Evolutionary conservation across 305 asterid species (phyloP), one percentile per base, ranked within the genome.

Genomic region (Striga hermonthica): DNA sequence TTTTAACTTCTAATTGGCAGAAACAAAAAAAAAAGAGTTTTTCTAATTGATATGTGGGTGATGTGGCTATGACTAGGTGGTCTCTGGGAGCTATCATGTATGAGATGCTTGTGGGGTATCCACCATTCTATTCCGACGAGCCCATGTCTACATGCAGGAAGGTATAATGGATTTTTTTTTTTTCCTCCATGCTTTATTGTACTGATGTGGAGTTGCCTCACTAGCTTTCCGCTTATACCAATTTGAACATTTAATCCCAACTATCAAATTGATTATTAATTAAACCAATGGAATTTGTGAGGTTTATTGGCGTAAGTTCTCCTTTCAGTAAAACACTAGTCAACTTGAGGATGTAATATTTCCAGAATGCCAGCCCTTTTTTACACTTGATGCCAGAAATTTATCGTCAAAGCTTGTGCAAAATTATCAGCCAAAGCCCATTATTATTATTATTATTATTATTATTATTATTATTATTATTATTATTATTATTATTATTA

Each of bases 41-140:
- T 47, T 62, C 64, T 58, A 48, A 76, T 65, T 28, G 65, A 68
- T 62, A 66, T 67, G 53, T 66, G 40, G 49, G 71, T 35, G 48
- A n/a, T 60, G 43, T 69, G 49, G 70, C 47, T 54, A 57, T 65
- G 6, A 22, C 6, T 79, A 91, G 97, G 97, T 91, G 97, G 97
- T 91, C 97, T 66, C 88, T 91, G 60, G 97, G 97, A 72, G 95
- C 97, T 49, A 91, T 91, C 77, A 88, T 88, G 97, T 91, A 86
- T 72, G 97, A 91, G 79, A 91, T 91, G 97, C 94, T 91, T n/a
- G 95, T 91, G 58, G 97, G 97, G 49, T 91, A 82, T 78, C 97
- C 97, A 15, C 97, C 97, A 43, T 91, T 91, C 73, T 91, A 91
- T 74, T 91, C 97, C 3, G 97, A 91, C 67, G 97, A 91, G 76